Conservation (phyloP, 306 rosid species). For the Senna siamea region DNA sequence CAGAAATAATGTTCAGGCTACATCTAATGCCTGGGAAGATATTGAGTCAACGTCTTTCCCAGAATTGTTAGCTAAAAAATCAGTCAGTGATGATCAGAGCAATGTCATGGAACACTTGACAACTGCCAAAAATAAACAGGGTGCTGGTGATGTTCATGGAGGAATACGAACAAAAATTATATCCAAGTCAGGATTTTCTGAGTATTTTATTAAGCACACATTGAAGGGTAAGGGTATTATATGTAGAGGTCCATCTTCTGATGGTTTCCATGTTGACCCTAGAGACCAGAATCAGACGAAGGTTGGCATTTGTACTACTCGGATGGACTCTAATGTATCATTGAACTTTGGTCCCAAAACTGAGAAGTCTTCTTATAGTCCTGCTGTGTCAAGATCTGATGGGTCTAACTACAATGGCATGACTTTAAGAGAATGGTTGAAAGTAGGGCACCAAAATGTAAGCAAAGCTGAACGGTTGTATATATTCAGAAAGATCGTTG, state of each 20-base stretch:
- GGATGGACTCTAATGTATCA: constrained; percentile 46
- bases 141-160: constrained; percentile 46
- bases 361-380: constrained; percentile 38
- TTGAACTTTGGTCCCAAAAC: constrained; percentile 44
- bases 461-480: constrained; percentile 64
- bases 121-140: constrained; percentile 55
- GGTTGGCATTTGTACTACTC: constrained; percentile 43
- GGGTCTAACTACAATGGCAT: constrained; percentile 59
- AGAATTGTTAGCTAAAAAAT: constrained; percentile 54
- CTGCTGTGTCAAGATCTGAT: constrained; percentile 38
- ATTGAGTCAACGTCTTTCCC: constrained; percentile 54
- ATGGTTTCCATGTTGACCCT: constrained; percentile 44
- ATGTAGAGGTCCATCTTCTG: constrained; percentile 54
- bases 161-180: constrained; percentile 78
- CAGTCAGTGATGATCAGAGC: constrained; percentile 51
- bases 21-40: constrained; percentile 55
- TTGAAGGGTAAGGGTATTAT: constrained; percentile 83
- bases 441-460: constrained; percentile 48
- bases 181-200: constrained; percentile 88
- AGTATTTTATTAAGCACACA: constrained; percentile 74
- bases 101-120: constrained; percentile 55
- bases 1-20: constrained; percentile 55
- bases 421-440: constrained; percentile 87
- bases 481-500: constrained; percentile 75
- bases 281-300: constrained; percentile 51